Evolutionary conservation across 768 basidiomycete species (phyloP).

Genomic region (Leccinum longicurvipes): DNA sequence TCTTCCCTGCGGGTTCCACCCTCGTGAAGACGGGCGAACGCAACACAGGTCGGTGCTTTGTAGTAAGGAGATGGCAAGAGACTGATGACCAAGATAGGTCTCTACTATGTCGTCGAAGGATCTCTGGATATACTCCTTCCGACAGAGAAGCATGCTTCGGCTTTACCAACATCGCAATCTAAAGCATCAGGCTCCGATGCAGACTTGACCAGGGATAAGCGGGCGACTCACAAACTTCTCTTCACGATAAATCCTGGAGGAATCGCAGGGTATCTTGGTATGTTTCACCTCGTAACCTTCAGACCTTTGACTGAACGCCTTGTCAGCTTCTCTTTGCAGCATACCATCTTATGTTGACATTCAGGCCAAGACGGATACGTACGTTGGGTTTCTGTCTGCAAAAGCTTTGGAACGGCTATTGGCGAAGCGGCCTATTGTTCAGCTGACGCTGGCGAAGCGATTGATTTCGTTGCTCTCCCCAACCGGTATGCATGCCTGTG

Average conservation of each 20-base stretch:
- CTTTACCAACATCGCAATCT: constrained; percentile 11
- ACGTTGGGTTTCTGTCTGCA: constrained; percentile 91
- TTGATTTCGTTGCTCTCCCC: constrained; percentile 93
- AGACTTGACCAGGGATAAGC: constrained; percentile 33
- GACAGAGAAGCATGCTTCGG: constrained; percentile 10
- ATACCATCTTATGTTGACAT: constrained; percentile 97
- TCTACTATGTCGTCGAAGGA: constrained; percentile 95
- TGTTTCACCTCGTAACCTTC: constrained; percentile 9
- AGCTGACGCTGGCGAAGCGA: constrained; percentile 94
- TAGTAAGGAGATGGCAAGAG: background rate
- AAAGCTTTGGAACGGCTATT: constrained; percentile 85
- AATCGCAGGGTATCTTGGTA: constrained; percentile 93
- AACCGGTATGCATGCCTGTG: constrained; percentile 51
- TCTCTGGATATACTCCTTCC: constrained; percentile 90
- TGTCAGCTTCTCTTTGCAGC: constrained; percentile 78
- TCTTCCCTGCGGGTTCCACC: constrained; percentile 82
- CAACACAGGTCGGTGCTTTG: constrained; percentile 62
- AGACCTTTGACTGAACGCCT: background rate
- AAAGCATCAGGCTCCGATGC: constrained; percentile 28
- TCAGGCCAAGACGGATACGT: constrained; percentile 95
- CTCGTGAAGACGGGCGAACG: constrained; percentile 88
- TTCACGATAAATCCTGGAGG: constrained; percentile 98
- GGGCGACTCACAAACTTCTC: constrained; percentile 58
- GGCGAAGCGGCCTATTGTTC: constrained; percentile 92
- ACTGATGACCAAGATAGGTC: constrained; percentile 39